A percentile compares a stretch with the other conserved stretches of the same genome.
phyloP scores from a whole-genome alignment of 495 filamentous ascomycete species.

The Aspergillus nidulans region DNA sequence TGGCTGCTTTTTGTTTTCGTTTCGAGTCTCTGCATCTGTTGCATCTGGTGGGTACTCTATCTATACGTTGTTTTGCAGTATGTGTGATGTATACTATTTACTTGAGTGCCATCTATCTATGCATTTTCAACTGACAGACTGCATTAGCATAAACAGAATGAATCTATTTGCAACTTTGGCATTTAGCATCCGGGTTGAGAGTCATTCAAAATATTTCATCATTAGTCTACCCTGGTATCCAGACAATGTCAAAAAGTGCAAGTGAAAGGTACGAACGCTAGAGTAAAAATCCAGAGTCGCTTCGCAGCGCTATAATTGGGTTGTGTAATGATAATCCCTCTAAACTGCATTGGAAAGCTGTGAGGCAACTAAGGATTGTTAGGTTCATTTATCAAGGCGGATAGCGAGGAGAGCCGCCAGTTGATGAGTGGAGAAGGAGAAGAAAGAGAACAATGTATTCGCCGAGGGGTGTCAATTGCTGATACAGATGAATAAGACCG shows the following conservation, averaged over 20 bases:
- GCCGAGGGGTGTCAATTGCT: too few relatives aligned
- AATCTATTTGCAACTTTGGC: conserved; percentile 1
- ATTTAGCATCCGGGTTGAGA: not conserved
- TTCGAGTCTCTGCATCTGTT: not conserved
- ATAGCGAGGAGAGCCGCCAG: too few relatives aligned
- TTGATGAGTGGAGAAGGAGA: too few relatives aligned
- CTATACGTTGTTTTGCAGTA: not conserved
- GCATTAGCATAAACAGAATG: not conserved
- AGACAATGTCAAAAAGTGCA: not conserved
- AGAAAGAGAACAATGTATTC: not conserved
- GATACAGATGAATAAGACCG: too few relatives aligned
- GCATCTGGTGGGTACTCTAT: not conserved
- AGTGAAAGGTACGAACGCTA: not conserved
- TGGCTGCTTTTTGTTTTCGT: not conserved
- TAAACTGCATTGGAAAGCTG: not conserved
- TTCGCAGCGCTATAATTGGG: too few relatives aligned
- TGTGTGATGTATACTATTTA: conserved; percentile 1
- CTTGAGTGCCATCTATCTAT: not conserved
- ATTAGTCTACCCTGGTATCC: not conserved
- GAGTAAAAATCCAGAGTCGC: too few relatives aligned
- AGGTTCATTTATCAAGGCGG: not conserved
- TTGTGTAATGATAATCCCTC: not conserved
- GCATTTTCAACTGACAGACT: not conserved
- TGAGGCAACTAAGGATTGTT: not conserved
- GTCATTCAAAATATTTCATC: not conserved